These are phyloP conservation scores for Brassica rapa DNA, from an alignment of 345 rosid genomes.

Conservation along the genomic window DNA sequence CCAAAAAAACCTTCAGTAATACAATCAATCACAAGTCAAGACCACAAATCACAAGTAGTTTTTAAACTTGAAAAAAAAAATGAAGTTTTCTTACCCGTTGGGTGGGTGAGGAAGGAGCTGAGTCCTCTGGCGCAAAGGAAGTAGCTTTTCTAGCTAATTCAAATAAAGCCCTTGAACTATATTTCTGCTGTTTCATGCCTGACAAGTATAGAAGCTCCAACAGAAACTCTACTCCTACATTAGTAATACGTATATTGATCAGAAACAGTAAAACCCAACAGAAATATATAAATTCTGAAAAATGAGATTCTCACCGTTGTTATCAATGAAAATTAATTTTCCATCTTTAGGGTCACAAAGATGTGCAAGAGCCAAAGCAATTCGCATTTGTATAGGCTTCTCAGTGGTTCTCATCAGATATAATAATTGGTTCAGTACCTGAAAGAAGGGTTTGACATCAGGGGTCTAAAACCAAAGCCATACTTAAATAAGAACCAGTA, in stretches of 20 bases:
- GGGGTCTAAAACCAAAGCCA: slow-evolving; percentile 2
- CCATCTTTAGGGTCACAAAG: slow-evolving; percentile 64
- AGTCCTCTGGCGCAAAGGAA: slow-evolving; percentile 51
- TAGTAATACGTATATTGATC: neutral
- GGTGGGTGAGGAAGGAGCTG: slow-evolving; percentile 69
- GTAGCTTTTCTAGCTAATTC: slow-evolving; percentile 58
- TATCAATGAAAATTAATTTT: slow-evolving; percentile 59
- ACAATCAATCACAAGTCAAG: slow-evolving; percentile 1
- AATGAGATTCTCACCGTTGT: slow-evolving; percentile 49
- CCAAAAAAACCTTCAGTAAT: slow-evolving; percentile 57
- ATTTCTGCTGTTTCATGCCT: slow-evolving; percentile 52
- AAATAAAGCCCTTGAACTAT: slow-evolving; percentile 58
- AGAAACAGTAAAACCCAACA: slow-evolving; percentile 14
- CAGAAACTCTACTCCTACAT: slow-evolving; percentile 57
- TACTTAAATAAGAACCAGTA: neutral
- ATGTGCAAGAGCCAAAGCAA: slow-evolving; percentile 73
- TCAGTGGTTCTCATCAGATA: slow-evolving; percentile 57
- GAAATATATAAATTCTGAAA: neutral
- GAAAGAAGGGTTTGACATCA: slow-evolving; percentile 8
- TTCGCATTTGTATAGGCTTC: slow-evolving; percentile 51
- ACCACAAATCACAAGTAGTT: neutral
- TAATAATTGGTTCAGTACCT: slow-evolving; percentile 60
- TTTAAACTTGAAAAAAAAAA: neutral
- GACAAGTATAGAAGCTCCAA: slow-evolving; percentile 60
- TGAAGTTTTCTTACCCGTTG: slow-evolving; percentile 45